Conservation (phyloP, 2,329 filamentous ascomycete genomes). For the Botrytis fragariae region DNA sequence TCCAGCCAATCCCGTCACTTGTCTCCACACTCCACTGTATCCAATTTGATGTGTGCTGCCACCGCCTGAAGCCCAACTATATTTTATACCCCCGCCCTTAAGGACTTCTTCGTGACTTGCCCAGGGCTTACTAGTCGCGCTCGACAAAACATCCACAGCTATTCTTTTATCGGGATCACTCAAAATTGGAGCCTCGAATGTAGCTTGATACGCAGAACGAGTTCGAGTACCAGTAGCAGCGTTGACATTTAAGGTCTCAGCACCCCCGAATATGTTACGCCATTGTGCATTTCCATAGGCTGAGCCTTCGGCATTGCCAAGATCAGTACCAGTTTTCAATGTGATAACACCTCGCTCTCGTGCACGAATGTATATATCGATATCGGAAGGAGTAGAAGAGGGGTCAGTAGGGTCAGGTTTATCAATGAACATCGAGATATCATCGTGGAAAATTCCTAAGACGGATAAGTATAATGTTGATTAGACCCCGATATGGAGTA, state of each 20-base stretch:
- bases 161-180: constrained; percentile 80
- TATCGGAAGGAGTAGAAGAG: constrained; percentile 68
- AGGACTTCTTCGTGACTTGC: constrained; percentile 90
- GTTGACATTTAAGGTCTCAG: constrained; percentile 83
- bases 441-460: constrained; percentile 80
- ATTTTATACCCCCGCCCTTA: constrained; percentile 71
- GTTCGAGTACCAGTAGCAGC: constrained; percentile 88
- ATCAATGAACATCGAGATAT: constrained; percentile 80
- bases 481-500: background rate
- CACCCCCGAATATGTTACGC: constrained; percentile 92
- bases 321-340: constrained; percentile 90
- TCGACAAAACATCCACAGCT: constrained; percentile 77
- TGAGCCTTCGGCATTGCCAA: constrained; percentile 90
- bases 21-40: constrained; percentile 82
- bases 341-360: constrained; percentile 79
- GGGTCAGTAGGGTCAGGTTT: constrained; percentile 67
- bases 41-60: constrained; percentile 73
- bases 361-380: constrained; percentile 77
- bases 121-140: constrained; percentile 85
- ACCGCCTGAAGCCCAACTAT: constrained; percentile 67
- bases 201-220: constrained; percentile 84
- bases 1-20: constrained; percentile 74
- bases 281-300: constrained; percentile 84
- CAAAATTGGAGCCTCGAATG: constrained; percentile 76
- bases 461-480: background rate